phyloP scores from a whole-genome alignment of 177 flowering plant species.

The Vitis hybrid region DNA sequence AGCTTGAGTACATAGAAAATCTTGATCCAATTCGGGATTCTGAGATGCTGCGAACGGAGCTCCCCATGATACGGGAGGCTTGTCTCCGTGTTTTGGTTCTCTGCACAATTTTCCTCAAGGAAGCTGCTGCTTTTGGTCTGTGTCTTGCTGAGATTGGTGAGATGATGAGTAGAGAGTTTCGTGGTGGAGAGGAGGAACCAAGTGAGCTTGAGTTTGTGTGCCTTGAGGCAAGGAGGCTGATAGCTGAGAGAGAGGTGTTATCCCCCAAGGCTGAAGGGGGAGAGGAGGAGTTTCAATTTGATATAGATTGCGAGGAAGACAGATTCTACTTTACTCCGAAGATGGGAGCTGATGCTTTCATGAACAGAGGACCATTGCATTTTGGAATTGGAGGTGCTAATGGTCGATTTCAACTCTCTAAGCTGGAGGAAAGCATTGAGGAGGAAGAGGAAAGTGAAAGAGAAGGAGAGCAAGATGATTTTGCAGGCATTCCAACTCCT shows the following conservation, averaged over 20 bases:
- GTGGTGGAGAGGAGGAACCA: constrained; percentile 65
- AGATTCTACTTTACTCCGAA: constrained; percentile 27
- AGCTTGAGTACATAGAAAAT: constrained; percentile 52
- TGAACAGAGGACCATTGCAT: constrained; percentile 21
- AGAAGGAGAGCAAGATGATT: constrained; percentile 25
- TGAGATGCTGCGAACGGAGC: constrained; percentile 62
- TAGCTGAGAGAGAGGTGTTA: constrained; percentile 39
- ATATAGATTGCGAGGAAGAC: constrained; percentile 51
- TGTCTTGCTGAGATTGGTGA: constrained; percentile 83
- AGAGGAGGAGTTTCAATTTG: constrained; percentile 53
- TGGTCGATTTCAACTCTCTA: constrained; percentile 42
- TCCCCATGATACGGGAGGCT: constrained; percentile 82
- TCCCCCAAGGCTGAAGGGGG: constrained; percentile 32
- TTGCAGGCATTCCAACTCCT: constrained; percentile 9
- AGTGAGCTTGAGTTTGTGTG: constrained; percentile 72
- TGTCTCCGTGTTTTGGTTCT: constrained; percentile 63
- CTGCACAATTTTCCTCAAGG: constrained; percentile 71
- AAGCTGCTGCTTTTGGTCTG: constrained; percentile 62
- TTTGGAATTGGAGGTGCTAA: constrained; percentile 29
- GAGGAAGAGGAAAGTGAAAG: constrained; percentile 45
- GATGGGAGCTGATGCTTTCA: constrained; percentile 27
- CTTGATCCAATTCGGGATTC: constrained; percentile 54
- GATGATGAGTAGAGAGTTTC: constrained; percentile 79
- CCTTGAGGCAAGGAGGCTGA: constrained; percentile 57
- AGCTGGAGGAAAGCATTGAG: constrained; percentile 47